Evolutionary conservation across 75 land plant species (phyloP), one percentile per base, ranked within the genome.

Genomic region (Adiantum capillusveneris): DNA sequence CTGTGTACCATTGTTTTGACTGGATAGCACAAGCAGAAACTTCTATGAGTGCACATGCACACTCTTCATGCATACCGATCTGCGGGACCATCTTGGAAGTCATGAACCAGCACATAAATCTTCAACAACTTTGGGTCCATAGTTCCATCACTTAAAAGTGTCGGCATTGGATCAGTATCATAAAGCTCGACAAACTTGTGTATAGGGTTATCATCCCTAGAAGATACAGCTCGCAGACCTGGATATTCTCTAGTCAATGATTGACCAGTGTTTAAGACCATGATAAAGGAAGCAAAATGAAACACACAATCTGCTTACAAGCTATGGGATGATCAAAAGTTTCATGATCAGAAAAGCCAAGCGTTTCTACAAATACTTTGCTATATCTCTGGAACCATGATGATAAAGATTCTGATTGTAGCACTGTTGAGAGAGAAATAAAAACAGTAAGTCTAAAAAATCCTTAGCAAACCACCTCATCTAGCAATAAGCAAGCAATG

Each of bases 241-340:
- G 84, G 44, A 50, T 21, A 69, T 14, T n/a, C 29, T 60, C 28
- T 5, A 62, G 50, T n/a, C n/a, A n/a, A n/a, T n/a, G n/a, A n/a
- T n/a, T n/a, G n/a, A n/a, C n/a, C n/a, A n/a, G n/a, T n/a, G n/a
- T n/a, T n/a, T n/a, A n/a, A n/a, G n/a, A n/a, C n/a, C n/a, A n/a
- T n/a, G n/a, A n/a, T n/a, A n/a, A n/a, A n/a, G n/a, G n/a, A n/a
- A n/a, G n/a, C n/a, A n/a, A n/a, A n/a, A n/a, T n/a, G n/a, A n/a
- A n/a, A n/a, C n/a, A n/a, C n/a, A n/a, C n/a, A n/a, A n/a, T n/a
- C n/a, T 44, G 56, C 91, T 75, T 72, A 95, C 99, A 95, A 42
- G 97, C 96, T 52, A 95, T 79, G 43, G 99, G 97, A 71, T 95
- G 99, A 56, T 95, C 99, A 79, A 95, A 71, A 21, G 99, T 77